Conservation (phyloP, 495 filamentous ascomycete species). For the Annulohypoxylon maeteangense region DNA sequence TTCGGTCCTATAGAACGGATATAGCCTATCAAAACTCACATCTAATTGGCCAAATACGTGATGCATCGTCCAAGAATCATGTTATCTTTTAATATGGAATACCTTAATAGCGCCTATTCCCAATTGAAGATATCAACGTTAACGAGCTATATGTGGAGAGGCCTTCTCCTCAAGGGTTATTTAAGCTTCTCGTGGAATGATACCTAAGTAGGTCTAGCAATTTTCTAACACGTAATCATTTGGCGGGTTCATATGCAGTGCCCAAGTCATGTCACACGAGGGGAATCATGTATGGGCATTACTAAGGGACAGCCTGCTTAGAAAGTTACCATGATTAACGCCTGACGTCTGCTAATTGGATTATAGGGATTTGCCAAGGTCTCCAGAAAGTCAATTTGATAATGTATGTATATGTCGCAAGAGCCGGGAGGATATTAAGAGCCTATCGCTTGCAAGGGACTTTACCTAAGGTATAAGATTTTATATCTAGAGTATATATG, state of each 20-base stretch:
- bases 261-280: not conserved
- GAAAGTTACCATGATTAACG: not conserved
- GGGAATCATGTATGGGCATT: constrained; percentile 21
- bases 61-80: too few species aligned
- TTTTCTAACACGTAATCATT: not conserved
- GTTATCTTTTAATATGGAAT: too few species aligned
- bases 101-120: too few species aligned
- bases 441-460: not conserved
- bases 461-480: not conserved
- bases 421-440: not conserved
- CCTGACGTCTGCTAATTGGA: constrained; percentile 6
- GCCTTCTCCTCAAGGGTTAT: not conserved
- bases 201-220: not conserved
- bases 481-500: constrained; percentile 2
- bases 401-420: not conserved
- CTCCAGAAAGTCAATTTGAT: not conserved
- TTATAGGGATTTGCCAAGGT: constrained; percentile 6
- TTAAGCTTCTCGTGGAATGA: not conserved
- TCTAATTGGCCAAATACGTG: too few species aligned
- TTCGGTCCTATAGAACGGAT: too few species aligned
- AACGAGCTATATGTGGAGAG: not conserved
- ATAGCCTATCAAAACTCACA: too few species aligned
- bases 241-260: not conserved
- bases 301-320: constrained; percentile 16
- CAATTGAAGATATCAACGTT: too few species aligned